phyloP scores from a whole-genome alignment of 2,329 filamentous ascomycete species.

The Scytalidium sp. region DNA sequence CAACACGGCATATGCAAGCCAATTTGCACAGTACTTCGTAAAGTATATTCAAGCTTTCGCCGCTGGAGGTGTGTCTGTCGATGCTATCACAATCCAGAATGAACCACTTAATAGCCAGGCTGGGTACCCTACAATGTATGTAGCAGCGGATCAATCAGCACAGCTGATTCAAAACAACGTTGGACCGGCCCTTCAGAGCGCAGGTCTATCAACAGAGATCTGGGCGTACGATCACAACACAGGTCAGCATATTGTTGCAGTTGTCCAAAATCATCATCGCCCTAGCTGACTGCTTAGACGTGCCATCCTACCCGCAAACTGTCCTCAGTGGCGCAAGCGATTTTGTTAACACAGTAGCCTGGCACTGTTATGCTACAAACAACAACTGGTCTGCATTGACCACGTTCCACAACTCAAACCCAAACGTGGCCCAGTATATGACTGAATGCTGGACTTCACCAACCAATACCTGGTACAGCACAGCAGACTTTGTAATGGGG shows the following conservation, averaged over 20 bases:
- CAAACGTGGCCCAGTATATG: slow-evolving; percentile 41
- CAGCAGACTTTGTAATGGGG: slow-evolving; percentile 48
- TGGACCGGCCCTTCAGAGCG: slow-evolving; percentile 34
- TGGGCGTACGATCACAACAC: slow-evolving; percentile 30
- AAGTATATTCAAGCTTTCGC: slow-evolving; percentile 39
- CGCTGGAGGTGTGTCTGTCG: slow-evolving; percentile 30
- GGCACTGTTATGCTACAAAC: slow-evolving; percentile 27
- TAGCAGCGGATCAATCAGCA: slow-evolving; percentile 35
- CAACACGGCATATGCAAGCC: slow-evolving; percentile 32
- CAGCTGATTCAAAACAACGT: slow-evolving; percentile 35
- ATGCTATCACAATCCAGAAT: slow-evolving; percentile 43
- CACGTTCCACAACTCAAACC: slow-evolving; percentile 38
- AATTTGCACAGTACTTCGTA: slow-evolving; percentile 37
- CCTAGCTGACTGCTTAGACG: slow-evolving; percentile 9
- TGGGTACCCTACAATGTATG: slow-evolving; percentile 36
- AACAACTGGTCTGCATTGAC: slow-evolving; percentile 21
- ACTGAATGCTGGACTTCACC: slow-evolving; percentile 45
- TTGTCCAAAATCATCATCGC: background rate
- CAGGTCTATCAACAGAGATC: slow-evolving; percentile 37
- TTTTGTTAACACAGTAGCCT: slow-evolving; percentile 21
- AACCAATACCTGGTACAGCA: slow-evolving; percentile 53
- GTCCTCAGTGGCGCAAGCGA: slow-evolving; percentile 18
- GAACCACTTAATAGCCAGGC: slow-evolving; percentile 39
- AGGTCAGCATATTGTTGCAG: background rate
- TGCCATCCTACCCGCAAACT: slow-evolving; percentile 21